Percentiles rank a stretch among this genome's conserved stretches.
Conservation (phyloP, 192 early-diverging fungal genomes). For the Chytriomyces hyalinus region DNA sequence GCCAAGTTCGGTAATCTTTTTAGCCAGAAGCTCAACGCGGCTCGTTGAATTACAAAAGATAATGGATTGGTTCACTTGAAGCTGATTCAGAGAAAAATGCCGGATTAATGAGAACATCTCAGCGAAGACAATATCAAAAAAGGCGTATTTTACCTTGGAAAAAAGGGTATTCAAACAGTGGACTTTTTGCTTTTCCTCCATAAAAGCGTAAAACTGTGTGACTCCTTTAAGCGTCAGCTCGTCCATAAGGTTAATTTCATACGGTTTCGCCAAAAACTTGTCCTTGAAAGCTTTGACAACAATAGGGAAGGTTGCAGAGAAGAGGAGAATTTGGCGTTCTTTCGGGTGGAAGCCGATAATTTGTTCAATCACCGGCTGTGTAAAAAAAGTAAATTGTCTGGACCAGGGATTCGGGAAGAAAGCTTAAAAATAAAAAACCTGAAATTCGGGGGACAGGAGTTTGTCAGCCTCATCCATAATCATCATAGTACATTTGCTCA, state of each 20-base stretch:
- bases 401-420: slow-evolving; percentile 39
- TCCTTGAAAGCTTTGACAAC: slow-evolving; percentile 98
- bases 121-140: not conserved
- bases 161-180: slow-evolving; percentile 81
- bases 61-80: slow-evolving; percentile 99
- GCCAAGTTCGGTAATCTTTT: slow-evolving; percentile 99
- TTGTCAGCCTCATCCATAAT: slow-evolving; percentile 99
- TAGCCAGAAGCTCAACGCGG: slow-evolving; percentile 97
- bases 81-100: slow-evolving; percentile 48
- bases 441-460: slow-evolving; percentile 97
- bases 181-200: slow-evolving; percentile 98
- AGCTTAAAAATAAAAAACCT: slow-evolving; percentile 33
- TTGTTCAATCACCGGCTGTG: slow-evolving; percentile 90
- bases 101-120: not conserved
- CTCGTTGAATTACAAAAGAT: slow-evolving; percentile 99
- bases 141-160: not conserved
- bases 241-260: slow-evolving; percentile 99
- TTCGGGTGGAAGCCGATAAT: slow-evolving; percentile 88
- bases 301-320: slow-evolving; percentile 96
- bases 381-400: not conserved
- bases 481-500: slow-evolving; percentile 86
- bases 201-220: slow-evolving; percentile 99
- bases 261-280: slow-evolving; percentile 92
- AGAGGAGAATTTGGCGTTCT: slow-evolving; percentile 94
- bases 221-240: slow-evolving; percentile 97